Evolutionary conservation across 2,329 filamentous ascomycete species (phyloP).

Genomic region (Monilinia vaccinii-corymbosi): DNA sequence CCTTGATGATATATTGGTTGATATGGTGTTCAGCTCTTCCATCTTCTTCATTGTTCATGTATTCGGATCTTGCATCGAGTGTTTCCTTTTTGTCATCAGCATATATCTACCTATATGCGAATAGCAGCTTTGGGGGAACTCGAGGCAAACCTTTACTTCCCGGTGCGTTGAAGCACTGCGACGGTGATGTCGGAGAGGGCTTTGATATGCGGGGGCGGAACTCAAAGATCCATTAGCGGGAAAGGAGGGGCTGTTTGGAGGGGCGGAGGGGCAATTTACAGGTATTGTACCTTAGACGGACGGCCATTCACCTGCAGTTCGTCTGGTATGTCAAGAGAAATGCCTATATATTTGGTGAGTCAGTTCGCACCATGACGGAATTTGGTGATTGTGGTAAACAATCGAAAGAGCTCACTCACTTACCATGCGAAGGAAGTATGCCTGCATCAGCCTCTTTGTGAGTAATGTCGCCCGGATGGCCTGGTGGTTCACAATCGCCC

Average conservation of each 20-base stretch:
- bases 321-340: conserved; percentile 36
- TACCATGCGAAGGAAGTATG: conserved; percentile 38
- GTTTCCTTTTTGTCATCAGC: conserved; percentile 52
- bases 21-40: conserved; percentile 75
- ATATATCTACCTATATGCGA: not conserved
- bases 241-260: not conserved
- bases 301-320: conserved; percentile 30
- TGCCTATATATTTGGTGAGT: conserved; percentile 14
- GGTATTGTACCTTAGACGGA: conserved; percentile 31
- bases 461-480: conserved; percentile 20
- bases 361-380: not conserved
- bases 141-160: conserved; percentile 41
- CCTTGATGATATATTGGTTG: conserved; percentile 89
- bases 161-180: conserved; percentile 50
- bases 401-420: conserved; percentile 24
- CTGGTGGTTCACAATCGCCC: conserved; percentile 12
- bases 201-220: conserved; percentile 40
- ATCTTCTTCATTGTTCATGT: conserved; percentile 75
- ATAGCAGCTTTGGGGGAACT: not conserved
- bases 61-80: conserved; percentile 79
- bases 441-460: conserved; percentile 28
- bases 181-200: conserved; percentile 56
- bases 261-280: conserved; percentile 17
- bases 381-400: not conserved
- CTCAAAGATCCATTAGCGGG: conserved; percentile 29